Percentiles rank a stretch among this genome's conserved stretches.
Evolutionary conservation across 2,329 filamentous ascomycete species (phyloP).

Genomic region (Sporothrix euskadiensis): DNA sequence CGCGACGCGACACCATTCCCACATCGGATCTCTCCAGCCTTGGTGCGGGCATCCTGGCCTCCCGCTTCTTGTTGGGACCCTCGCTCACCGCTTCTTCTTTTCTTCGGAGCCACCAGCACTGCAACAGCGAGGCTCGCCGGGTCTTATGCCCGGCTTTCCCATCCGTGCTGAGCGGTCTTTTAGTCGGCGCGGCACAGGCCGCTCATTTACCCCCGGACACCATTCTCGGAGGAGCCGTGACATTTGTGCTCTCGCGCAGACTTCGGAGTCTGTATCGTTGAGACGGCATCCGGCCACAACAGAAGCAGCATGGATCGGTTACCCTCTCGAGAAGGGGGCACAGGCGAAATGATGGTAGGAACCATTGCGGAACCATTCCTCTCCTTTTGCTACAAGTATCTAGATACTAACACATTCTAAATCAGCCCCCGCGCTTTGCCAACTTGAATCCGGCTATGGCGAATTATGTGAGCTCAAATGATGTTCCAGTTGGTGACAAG

Average conservation of each 20-base stretch:
- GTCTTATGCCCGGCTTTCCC: not conserved
- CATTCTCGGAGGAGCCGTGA: not conserved
- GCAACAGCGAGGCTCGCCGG: not conserved
- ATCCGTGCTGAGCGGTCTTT: not conserved
- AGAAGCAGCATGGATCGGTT: not conserved
- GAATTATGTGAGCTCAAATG: not conserved
- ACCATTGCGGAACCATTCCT: too few species aligned
- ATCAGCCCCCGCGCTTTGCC: not conserved
- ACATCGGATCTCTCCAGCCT: not conserved
- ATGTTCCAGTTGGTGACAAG: not conserved
- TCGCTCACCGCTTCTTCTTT: not conserved
- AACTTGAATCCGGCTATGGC: not conserved
- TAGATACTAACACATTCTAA: not conserved
- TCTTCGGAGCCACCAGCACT: not conserved
- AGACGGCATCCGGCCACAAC: not conserved
- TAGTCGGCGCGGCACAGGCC: not conserved
- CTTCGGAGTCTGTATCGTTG: not conserved
- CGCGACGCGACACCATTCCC: not conserved
- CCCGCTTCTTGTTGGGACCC: not conserved
- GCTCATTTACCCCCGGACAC: not conserved
- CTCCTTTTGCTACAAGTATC: not conserved
- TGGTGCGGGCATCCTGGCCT: not conserved
- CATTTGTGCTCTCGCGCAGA: not conserved
- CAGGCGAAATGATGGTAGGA: constrained; percentile 4
- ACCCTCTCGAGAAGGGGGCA: not conserved